Conservation (phyloP, 2,329 filamentous ascomycete species). For the Grosmannia clavigera region DNA sequence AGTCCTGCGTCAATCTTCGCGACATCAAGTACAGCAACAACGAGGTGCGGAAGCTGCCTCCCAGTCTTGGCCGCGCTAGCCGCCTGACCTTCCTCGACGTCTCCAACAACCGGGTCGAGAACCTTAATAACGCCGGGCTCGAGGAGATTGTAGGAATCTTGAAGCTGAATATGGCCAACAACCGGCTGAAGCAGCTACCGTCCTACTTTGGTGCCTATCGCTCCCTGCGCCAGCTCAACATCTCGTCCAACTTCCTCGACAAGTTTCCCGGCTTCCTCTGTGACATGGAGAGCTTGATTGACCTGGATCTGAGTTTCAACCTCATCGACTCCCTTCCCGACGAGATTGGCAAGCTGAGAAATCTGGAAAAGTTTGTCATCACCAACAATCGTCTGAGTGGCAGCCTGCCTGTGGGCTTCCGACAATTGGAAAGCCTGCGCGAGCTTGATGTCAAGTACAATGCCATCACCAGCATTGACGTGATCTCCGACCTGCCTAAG, state of each 20-base stretch:
- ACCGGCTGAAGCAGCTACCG: constrained; percentile 69
- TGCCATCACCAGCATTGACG: constrained; percentile 74
- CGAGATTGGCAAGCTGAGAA: constrained; percentile 63
- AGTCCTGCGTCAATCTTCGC: constrained; percentile 77
- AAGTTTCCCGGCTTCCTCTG: constrained; percentile 79
- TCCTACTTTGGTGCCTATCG: constrained; percentile 72
- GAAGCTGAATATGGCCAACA: constrained; percentile 89
- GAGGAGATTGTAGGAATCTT: constrained; percentile 63
- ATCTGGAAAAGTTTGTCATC: constrained; percentile 80
- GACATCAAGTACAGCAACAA: constrained; percentile 97
- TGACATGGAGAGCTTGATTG: constrained; percentile 68
- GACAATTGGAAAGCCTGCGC: constrained; percentile 62
- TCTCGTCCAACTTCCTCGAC: constrained; percentile 86
- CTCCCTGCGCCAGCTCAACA: constrained; percentile 68
- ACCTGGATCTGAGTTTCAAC: constrained; percentile 96
- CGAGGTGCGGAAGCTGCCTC: constrained; percentile 74
- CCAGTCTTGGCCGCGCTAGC: constrained; percentile 69
- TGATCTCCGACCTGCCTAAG: constrained; percentile 70
- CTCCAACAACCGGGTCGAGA: constrained; percentile 84
- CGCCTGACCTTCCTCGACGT: constrained; percentile 83
- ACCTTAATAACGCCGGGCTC: constrained; percentile 75
- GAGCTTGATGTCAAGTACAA: constrained; percentile 96
- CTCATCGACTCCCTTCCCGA: constrained; percentile 67
- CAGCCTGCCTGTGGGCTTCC: constrained; percentile 60
- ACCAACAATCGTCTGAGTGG: constrained; percentile 86